Percentiles rank a stretch among this genome's conserved stretches.
Evolutionary conservation across 1,284 basidiomycete genomes (phyloP).

Genomic region (Tylopilus sp.): DNA sequence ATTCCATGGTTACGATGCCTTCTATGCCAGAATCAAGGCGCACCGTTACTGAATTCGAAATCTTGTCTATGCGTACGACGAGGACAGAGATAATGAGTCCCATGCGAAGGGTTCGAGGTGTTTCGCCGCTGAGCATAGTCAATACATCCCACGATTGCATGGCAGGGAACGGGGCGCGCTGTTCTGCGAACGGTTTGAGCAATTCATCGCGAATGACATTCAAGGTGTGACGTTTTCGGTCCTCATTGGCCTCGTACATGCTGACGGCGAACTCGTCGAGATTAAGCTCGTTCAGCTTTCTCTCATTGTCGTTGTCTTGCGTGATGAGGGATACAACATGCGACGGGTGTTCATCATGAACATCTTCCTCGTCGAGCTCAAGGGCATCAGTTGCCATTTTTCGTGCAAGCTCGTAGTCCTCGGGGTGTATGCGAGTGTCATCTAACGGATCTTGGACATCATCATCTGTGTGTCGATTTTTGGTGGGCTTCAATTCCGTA

Average conservation of each 20-base stretch:
- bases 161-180: constrained; percentile 63
- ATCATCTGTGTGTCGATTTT: constrained; percentile 69
- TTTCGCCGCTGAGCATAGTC: constrained; percentile 96
- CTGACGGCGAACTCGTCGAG: constrained; percentile 96
- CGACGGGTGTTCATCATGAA: constrained; percentile 86
- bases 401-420: constrained; percentile 96
- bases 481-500: constrained; percentile 52
- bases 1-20: constrained; percentile 70
- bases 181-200: constrained; percentile 81
- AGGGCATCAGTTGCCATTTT: constrained; percentile 99
- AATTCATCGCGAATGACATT: constrained; percentile 89
- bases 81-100: constrained; percentile 85
- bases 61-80: constrained; percentile 54
- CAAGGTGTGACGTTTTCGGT: constrained; percentile 85
- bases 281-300: constrained; percentile 88
- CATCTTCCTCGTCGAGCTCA: constrained; percentile 93
- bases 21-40: constrained; percentile 93
- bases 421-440: constrained; percentile 94
- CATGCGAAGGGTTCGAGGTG: constrained; percentile 68
- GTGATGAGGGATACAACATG: constrained; percentile 84
- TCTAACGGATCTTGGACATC: constrained; percentile 88
- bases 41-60: constrained; percentile 50
- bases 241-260: constrained; percentile 78
- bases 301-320: constrained; percentile 74
- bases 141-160: constrained; percentile 81